Evolutionary conservation across 2,329 filamentous ascomycete genomes (phyloP).

Genomic region (Amauroascus niger): DNA sequence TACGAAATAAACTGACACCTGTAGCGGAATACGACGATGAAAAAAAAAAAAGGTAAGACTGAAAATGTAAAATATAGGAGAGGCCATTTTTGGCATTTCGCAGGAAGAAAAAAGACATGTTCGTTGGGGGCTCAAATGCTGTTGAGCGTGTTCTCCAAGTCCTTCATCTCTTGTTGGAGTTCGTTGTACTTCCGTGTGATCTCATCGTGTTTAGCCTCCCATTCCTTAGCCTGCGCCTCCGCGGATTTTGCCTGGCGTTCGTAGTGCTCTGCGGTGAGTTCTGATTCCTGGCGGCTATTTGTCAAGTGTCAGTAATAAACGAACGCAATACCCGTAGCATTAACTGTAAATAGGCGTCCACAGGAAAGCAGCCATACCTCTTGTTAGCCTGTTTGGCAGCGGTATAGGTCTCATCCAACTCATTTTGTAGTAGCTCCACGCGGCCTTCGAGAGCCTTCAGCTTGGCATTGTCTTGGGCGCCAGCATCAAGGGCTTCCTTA

Average conservation of each 20-base stretch:
- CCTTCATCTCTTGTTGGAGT: slow-evolving; percentile 81
- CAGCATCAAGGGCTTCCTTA: slow-evolving; percentile 78
- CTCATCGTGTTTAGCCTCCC: slow-evolving; percentile 97
- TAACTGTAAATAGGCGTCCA: background rate
- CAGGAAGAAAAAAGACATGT: slow-evolving; percentile 1
- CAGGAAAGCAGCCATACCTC: slow-evolving; percentile 61
- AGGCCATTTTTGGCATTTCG: background rate
- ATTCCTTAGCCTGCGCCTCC: slow-evolving; percentile 81
- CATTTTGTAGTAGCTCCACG: slow-evolving; percentile 93
- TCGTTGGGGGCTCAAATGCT: slow-evolving; percentile 56
- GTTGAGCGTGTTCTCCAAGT: slow-evolving; percentile 83
- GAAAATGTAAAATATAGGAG: background rate
- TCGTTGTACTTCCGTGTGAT: slow-evolving; percentile 80
- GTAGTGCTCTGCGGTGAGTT: slow-evolving; percentile 98
- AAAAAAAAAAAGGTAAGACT: background rate
- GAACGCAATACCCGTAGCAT: background rate
- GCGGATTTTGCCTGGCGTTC: slow-evolving; percentile 98
- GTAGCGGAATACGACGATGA: slow-evolving; percentile 4
- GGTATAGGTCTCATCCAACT: slow-evolving; percentile 94
- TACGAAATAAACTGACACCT: background rate
- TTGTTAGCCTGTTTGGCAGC: slow-evolving; percentile 94
- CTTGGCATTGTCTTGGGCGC: slow-evolving; percentile 71
- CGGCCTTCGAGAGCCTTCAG: slow-evolving; percentile 86
- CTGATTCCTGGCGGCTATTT: slow-evolving; percentile 86
- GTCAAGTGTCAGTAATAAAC: slow-evolving; percentile 16